Evolutionary conservation across 139 green algal species (phyloP).

Genomic region (Chlamydomonas sp.): DNA sequence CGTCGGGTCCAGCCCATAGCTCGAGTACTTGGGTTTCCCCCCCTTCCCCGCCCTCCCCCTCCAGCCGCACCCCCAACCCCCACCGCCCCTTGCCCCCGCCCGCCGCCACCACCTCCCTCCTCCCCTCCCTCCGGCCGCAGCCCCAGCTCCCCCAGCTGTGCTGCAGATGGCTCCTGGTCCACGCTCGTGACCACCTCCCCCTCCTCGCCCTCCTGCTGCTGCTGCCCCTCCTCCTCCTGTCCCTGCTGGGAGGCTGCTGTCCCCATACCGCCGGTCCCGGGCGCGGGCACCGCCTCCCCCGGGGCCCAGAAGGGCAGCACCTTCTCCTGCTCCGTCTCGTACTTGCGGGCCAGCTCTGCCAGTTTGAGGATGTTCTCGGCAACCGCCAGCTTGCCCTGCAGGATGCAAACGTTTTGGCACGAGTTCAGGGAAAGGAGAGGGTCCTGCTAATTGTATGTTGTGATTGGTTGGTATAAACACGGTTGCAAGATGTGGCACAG

Average conservation of each 20-base stretch:
- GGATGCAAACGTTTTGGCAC: not conserved
- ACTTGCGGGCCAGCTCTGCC: slow-evolving; percentile 78
- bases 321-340: slow-evolving; percentile 87
- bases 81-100: not conserved
- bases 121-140: not conserved
- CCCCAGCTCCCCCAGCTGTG: slow-evolving; percentile 27
- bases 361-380: slow-evolving; percentile 85
- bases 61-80: not conserved
- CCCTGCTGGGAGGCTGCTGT: not conserved
- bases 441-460: too few relatives aligned
- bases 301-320: slow-evolving; percentile 73
- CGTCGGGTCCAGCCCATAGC: slow-evolving; percentile 48
- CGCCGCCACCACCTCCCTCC: not conserved
- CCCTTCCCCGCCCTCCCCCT: not conserved
- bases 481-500: too few relatives aligned
- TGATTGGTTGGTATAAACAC: not conserved
- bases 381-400: slow-evolving; percentile 10
- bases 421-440: too few relatives aligned
- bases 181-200: not conserved
- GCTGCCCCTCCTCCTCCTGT: not conserved
- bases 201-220: slow-evolving; percentile 7
- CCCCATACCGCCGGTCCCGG: not conserved
- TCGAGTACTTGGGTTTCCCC: slow-evolving; percentile 17
- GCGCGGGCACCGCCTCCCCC: slow-evolving; percentile 44
- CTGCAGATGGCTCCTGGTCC: not conserved